phyloP scores from a whole-genome alignment of 495 filamentous ascomycete species.

The Cercophora sp. region DNA sequence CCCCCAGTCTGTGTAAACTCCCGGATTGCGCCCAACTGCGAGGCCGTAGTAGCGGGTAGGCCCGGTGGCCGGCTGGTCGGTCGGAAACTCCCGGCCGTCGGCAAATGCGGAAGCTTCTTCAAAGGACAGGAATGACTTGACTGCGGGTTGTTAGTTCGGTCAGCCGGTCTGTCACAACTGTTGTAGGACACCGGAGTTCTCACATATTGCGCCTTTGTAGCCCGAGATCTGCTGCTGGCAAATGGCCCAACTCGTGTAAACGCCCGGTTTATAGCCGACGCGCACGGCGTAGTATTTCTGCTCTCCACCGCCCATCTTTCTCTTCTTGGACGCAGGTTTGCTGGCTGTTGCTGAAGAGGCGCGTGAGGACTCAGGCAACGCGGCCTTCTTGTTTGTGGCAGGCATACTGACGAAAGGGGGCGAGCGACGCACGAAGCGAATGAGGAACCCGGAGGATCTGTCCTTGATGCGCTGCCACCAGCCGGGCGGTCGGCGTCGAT shows the following conservation, averaged over 20 bases:
- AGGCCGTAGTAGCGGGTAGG: conserved; percentile 74
- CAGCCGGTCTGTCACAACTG: too few species aligned
- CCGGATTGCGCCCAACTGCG: conserved; percentile 73
- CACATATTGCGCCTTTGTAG: conserved; percentile 80
- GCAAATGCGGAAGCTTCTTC: conserved; percentile 78
- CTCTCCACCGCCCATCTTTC: conserved; percentile 32
- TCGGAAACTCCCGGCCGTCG: conserved; percentile 51
- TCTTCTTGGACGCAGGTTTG: conserved; percentile 29
- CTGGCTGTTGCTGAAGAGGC: background rate
- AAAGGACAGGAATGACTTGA: conserved; percentile 75
- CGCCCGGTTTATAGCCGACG: conserved; percentile 69
- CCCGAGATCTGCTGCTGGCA: conserved; percentile 79
- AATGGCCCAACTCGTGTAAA: conserved; percentile 82
- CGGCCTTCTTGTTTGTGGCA: background rate
- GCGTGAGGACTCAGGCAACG: background rate
- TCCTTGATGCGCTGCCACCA: background rate
- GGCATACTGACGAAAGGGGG: background rate
- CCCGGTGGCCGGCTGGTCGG: conserved; percentile 20
- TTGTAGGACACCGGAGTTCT: conserved; percentile 29
- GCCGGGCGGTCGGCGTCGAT: background rate
- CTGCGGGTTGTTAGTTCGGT: too few species aligned
- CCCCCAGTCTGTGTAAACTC: conserved; percentile 88
- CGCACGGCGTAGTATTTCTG: conserved; percentile 88
- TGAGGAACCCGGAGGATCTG: background rate
- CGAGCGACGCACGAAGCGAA: background rate